Evolutionary conservation across 225 moss, liverwort and hornwort species (phyloP).

Genomic region (Lunularia cruciata): DNA sequence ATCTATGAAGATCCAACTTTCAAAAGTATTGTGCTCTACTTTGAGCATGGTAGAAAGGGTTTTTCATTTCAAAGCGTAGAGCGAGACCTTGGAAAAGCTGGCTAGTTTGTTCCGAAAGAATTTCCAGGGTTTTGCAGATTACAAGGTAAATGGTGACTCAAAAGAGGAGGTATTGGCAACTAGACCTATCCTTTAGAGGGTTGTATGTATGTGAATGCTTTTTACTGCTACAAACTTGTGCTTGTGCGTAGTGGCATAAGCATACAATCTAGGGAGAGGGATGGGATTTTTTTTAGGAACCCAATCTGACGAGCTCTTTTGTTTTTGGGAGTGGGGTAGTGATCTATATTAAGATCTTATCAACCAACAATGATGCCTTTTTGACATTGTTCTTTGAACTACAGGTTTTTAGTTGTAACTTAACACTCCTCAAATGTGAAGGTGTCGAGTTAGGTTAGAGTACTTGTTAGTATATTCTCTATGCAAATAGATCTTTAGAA

Average conservation of each 20-base stretch:
- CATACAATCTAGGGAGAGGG: background rate
- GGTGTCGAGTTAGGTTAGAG: background rate
- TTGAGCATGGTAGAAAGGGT: too few relatives aligned
- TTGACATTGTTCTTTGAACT: background rate
- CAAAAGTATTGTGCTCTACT: too few relatives aligned
- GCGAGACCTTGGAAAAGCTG: conserved; percentile 39
- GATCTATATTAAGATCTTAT: background rate
- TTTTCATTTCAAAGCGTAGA: too few relatives aligned
- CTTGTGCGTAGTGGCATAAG: too few relatives aligned
- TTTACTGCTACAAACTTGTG: too few relatives aligned
- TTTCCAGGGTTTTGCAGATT: conserved; percentile 46
- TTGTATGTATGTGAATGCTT: background rate
- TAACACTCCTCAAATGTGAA: background rate
- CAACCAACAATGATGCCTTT: background rate
- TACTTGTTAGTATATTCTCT: background rate
- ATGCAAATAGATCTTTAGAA: too few relatives aligned
- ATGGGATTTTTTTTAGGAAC: conserved; percentile 10
- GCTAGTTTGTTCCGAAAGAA: conserved; percentile 51
- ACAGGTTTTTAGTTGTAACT: background rate
- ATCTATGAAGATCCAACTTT: too few relatives aligned
- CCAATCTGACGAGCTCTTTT: background rate
- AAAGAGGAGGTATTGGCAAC: conserved; percentile 47
- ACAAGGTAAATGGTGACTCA: conserved; percentile 48
- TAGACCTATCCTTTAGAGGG: conserved; percentile 35
- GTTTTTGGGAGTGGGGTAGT: background rate